phyloP scores from a whole-genome alignment of 345 rosid genomes.

The Eucalyptus shirleyi region DNA sequence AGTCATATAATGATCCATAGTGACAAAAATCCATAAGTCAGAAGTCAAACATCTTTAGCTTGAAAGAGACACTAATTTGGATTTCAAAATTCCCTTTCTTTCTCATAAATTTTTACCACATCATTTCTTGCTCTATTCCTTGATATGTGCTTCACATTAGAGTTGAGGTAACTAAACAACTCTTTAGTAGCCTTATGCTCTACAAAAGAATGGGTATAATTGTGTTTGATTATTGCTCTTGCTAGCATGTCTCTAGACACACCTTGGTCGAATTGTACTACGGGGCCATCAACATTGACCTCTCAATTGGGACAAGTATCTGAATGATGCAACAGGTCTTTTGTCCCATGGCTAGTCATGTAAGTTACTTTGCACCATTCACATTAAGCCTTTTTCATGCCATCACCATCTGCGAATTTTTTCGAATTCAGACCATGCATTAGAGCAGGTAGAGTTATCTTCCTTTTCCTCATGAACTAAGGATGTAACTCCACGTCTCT shows the following conservation, averaged over 20 bases:
- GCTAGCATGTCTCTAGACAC: neutral
- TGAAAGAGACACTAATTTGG: neutral
- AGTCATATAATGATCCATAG: neutral
- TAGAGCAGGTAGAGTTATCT: neutral
- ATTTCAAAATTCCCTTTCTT: neutral
- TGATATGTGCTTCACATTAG: neutral
- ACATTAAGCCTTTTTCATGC: neutral
- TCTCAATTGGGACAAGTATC: neutral
- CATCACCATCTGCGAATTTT: neutral
- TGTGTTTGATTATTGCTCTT: neutral
- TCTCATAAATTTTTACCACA: neutral
- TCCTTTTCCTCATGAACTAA: neutral
- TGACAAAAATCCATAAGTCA: neutral
- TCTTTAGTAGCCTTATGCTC: neutral
- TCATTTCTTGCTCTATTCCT: neutral
- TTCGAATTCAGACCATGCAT: neutral
- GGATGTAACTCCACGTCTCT: neutral
- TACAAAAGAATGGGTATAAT: neutral
- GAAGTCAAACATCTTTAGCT: neutral
- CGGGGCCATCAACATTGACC: neutral
- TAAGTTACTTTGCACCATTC: neutral
- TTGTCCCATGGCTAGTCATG: neutral
- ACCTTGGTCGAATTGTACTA: neutral
- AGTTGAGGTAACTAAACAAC: neutral
- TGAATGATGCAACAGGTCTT: neutral